These are phyloP conservation scores for Phytophthora ramorum DNA, from an alignment of 352 stramenopile species.

Conservation along the genomic window DNA sequence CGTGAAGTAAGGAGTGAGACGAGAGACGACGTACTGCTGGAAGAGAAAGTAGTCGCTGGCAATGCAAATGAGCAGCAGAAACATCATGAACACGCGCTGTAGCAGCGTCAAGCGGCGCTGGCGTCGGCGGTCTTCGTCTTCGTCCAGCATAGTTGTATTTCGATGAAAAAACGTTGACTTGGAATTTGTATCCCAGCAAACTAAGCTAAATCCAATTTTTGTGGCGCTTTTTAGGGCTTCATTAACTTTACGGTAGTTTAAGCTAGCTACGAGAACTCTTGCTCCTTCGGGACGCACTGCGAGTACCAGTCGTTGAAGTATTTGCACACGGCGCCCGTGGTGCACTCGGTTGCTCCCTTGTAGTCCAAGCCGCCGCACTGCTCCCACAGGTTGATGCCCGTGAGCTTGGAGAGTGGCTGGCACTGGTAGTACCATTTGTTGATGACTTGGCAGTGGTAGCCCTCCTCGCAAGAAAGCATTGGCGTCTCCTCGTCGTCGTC, in stretches of 20 bases:
- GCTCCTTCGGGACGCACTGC: constrained; percentile 51
- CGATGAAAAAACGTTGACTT: constrained; percentile 2
- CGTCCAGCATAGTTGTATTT: constrained; percentile 11
- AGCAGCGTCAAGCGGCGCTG: constrained; percentile 13
- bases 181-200: background rate
- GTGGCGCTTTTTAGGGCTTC: background rate
- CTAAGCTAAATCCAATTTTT: too few species aligned
- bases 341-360: constrained; percentile 16
- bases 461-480: constrained; percentile 27
- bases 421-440: constrained; percentile 57
- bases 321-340: constrained; percentile 39
- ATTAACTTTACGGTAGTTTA: background rate
- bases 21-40: constrained; percentile 48
- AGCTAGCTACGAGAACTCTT: constrained; percentile 19
- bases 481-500: constrained; percentile 21
- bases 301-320: constrained; percentile 54
- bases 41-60: constrained; percentile 64
- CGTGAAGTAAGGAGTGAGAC: background rate
- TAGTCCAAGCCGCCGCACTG: constrained; percentile 34
- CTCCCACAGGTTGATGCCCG: constrained; percentile 39
- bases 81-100: constrained; percentile 50
- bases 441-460: constrained; percentile 45
- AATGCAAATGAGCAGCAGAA: constrained; percentile 58
- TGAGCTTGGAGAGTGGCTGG: constrained; percentile 23
- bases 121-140: constrained; percentile 8